phyloP scores from a whole-genome alignment of 2,329 filamentous ascomycete species.

The Cladosporium sphaerospermum region DNA sequence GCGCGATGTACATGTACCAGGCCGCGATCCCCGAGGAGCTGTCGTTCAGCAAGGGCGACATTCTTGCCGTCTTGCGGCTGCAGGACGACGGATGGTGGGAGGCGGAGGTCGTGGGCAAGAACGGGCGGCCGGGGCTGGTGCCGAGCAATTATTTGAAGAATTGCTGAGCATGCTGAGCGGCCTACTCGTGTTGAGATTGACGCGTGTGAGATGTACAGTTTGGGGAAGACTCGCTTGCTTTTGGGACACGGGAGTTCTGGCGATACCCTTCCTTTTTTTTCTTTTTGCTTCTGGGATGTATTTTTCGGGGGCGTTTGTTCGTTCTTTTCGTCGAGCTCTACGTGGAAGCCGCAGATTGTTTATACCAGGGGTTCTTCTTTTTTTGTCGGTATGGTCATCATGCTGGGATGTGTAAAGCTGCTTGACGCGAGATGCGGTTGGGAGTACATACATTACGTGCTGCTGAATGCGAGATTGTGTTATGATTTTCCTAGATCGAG shows the following conservation, averaged over 20 bases:
- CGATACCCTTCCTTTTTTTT: conserved; percentile 4
- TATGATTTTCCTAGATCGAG: no score
- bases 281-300: neutral
- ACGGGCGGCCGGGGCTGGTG: conserved; percentile 51
- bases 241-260: neutral
- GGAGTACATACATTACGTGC: no score
- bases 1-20: conserved; percentile 88
- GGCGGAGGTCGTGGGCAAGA: conserved; percentile 74
- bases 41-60: conserved; percentile 85
- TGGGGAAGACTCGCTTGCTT: neutral
- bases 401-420: no score
- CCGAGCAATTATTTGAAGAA: conserved; percentile 62
- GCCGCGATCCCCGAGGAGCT: conserved; percentile 94
- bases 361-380: no score
- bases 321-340: no score
- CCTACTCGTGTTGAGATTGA: no score
- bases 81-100: conserved; percentile 99
- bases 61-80: conserved; percentile 77
- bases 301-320: neutral
- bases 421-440: no score
- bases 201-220: neutral
- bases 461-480: no score
- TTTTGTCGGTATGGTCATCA: no score
- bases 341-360: no score
- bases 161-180: conserved; percentile 31